Evolutionary conservation across 306 rosid genomes (phyloP), one percentile per base, ranked within the genome.

Genomic region (Elaeagnus macrophylla): DNA sequence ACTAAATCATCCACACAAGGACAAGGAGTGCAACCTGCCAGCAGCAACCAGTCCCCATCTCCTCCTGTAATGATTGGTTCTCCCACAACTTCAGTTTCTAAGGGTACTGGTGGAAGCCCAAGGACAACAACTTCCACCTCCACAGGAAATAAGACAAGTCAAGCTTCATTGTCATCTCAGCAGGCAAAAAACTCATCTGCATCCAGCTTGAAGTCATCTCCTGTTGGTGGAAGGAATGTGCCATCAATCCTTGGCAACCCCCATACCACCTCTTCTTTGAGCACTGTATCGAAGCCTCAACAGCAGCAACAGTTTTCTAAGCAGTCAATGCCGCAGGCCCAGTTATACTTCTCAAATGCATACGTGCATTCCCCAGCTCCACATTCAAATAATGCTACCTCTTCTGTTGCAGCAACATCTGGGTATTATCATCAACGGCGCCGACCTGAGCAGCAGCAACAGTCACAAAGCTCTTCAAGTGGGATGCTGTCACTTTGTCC

Each of bases 71-170:
- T 84, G 88, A 93, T 75, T 47, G 89, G 87, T 41, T 87, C 95
- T 15, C 96, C 96, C 37, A 82, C 96, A n/a, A 68, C 83, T 37
- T 81, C 97, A 2, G 70, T 86, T 72, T 81, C 96, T 0, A 91
- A 84, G 63, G 73, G 93, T 61, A 86, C 88, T 17, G 88, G 96
- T 62, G 86, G 86, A 56, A 93, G 96, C 80, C 96, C 99, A 12
- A 78, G 95, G 72, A 80, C 91, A 12, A 74, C 78, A n/a, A 54
- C 77, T 7, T 77, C 95, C 6, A 32, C 77, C 40, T 60, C 96
- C 55, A 62, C 77, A 12, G 78, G 79, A 45, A 81, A 82, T 51
- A 91, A 91, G 67, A 73, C 70, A 10, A 78, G 81, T 59, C 96
- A 80, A 66, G 71, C 74, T 51, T 72, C 93, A 12, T 54, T 84